Percentiles rank a stretch among this genome's conserved stretches.
These are phyloP conservation scores for Moricandia arvensis DNA, from an alignment of 345 rosid genomes.

Conservation along the genomic window DNA sequence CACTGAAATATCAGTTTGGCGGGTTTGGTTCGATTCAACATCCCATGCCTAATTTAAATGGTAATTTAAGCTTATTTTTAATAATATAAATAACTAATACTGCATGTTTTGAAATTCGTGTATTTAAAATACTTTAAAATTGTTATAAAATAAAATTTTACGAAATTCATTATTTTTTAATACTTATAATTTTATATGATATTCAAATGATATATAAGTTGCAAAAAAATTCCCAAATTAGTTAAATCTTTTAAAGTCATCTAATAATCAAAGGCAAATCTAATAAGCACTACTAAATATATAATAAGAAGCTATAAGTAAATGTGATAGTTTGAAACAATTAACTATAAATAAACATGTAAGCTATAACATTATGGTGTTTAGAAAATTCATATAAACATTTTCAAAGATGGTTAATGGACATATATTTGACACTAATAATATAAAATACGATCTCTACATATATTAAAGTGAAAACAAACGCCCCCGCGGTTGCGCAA, in stretches of 20 bases:
- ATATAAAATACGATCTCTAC: too few species aligned
- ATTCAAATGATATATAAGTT: not conserved
- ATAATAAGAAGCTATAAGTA: not conserved
- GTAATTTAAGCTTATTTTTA: not conserved
- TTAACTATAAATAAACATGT: not conserved
- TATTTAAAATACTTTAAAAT: too few species aligned
- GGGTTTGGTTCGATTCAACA: not conserved
- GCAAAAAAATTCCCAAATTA: too few species aligned
- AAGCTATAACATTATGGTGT: not conserved
- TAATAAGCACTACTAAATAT: not conserved
- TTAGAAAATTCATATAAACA: too few species aligned
- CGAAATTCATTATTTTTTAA: not conserved
- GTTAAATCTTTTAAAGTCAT: not conserved
- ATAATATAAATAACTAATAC: not conserved
- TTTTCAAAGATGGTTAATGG: not conserved
- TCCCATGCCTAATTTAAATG: not conserved
- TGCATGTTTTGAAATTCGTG: not conserved
- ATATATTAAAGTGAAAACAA: too few species aligned
- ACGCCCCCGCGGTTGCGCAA: too few species aligned
- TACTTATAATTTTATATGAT: not conserved
- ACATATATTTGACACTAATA: not conserved
- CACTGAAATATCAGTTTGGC: too few species aligned
- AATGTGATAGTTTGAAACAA: not conserved
- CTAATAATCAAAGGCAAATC: not conserved
- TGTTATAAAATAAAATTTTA: too few species aligned